Conservation (phyloP, 495 filamentous ascomycete species). For the Cryomyces minteri region DNA sequence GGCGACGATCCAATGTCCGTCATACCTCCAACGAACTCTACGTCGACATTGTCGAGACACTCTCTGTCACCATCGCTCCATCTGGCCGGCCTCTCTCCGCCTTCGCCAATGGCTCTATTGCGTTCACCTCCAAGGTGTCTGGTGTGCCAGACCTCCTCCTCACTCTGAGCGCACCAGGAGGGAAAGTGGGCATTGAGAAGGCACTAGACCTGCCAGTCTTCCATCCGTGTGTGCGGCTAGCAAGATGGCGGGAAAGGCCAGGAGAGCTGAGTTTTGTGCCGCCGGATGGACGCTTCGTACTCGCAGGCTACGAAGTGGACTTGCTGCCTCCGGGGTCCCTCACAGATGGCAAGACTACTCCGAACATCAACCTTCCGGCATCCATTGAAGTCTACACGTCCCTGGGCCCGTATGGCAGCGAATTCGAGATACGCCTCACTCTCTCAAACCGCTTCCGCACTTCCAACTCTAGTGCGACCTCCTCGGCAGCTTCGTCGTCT, state of each 20-base stretch:
- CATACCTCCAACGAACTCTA: slow-evolving; percentile 97
- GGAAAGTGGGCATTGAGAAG: slow-evolving; percentile 40
- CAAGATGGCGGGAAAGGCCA: slow-evolving; percentile 67
- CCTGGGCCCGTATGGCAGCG: slow-evolving; percentile 50
- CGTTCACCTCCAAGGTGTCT: slow-evolving; percentile 86
- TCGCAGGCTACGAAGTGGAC: slow-evolving; percentile 90
- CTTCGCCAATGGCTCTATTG: slow-evolving; percentile 80
- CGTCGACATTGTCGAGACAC: slow-evolving; percentile 83
- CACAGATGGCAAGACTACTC: slow-evolving; percentile 4
- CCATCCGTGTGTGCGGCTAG: slow-evolving; percentile 86
- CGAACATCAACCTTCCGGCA: slow-evolving; percentile 65
- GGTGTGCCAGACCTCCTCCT: slow-evolving; percentile 81
- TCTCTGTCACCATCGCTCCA: slow-evolving; percentile 72
- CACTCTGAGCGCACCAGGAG: slow-evolving; percentile 50
- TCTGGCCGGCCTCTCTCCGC: slow-evolving; percentile 76
- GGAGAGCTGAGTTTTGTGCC: slow-evolving; percentile 89
- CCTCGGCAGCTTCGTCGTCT: slow-evolving; percentile 9
- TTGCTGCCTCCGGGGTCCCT: slow-evolving; percentile 32
- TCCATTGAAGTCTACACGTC: slow-evolving; percentile 63
- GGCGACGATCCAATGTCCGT: slow-evolving; percentile 79
- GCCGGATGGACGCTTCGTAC: slow-evolving; percentile 85
- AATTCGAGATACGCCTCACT: slow-evolving; percentile 76
- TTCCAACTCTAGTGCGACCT: slow-evolving; percentile 2
- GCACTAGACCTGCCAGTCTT: slow-evolving; percentile 84
- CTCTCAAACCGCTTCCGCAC: slow-evolving; percentile 38